phyloP scores from a whole-genome alignment of 805 yeast species.

The Kazachstania bromeliacearum region DNA sequence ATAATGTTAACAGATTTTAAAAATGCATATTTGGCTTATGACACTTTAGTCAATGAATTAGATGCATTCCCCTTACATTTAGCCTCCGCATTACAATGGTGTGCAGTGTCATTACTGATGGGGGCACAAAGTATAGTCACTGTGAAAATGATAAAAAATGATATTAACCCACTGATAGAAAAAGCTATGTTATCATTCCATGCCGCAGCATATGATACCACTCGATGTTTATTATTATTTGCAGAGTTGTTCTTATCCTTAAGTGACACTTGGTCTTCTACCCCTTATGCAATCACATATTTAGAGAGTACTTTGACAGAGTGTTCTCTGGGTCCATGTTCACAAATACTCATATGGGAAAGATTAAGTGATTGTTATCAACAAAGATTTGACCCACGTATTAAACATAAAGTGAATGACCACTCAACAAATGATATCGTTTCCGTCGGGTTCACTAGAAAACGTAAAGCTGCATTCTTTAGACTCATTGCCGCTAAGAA shows the following conservation, averaged over 20 bases:
- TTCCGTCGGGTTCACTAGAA: conserved; percentile 47
- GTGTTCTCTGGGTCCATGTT: conserved; percentile 35
- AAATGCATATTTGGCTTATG: conserved; percentile 76
- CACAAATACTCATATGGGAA: conserved; percentile 44
- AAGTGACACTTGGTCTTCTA: conserved; percentile 35
- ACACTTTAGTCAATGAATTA: conserved; percentile 68
- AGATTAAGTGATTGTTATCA: conserved; percentile 44
- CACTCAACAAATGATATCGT: conserved; percentile 20
- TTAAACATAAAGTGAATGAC: conserved; percentile 20
- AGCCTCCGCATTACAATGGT: conserved; percentile 85
- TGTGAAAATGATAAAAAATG: conserved; percentile 35
- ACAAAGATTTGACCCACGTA: conserved; percentile 34
- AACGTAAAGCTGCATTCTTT: conserved; percentile 73
- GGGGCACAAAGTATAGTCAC: conserved; percentile 38
- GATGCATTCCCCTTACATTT: conserved; percentile 37
- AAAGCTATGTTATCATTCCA: conserved; percentile 32
- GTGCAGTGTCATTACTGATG: conserved; percentile 61
- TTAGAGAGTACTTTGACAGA: conserved; percentile 39
- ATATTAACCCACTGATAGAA: conserved; percentile 34
- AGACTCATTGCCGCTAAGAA: conserved; percentile 62
- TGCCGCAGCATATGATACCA: conserved; percentile 42
- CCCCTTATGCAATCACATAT: conserved; percentile 36
- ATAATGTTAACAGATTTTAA: conserved; percentile 85
- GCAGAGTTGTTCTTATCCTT: conserved; percentile 55
- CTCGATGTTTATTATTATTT: conserved; percentile 56